These are phyloP conservation scores for Novymonas esmeraldas DNA, from an alignment of 208 protist species.

Conservation along the genomic window DNA sequence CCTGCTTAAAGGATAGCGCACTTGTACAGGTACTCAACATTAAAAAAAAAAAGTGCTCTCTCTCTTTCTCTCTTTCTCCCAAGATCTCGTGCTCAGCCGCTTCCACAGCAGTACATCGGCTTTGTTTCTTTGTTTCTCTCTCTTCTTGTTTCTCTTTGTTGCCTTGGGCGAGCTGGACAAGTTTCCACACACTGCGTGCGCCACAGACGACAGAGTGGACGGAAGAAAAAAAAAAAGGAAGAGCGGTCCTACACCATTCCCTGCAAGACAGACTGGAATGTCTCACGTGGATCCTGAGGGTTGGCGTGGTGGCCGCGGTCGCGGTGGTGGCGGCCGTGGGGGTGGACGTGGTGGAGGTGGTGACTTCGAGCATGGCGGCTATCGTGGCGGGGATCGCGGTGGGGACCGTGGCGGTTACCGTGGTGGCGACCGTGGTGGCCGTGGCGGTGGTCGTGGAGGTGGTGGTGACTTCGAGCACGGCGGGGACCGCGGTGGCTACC, in stretches of 20 bases:
- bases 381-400: not conserved
- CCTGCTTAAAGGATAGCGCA: not conserved
- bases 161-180: not conserved
- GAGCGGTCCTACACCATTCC: too few species aligned
- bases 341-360: too few species aligned
- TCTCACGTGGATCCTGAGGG: not conserved
- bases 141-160: not conserved
- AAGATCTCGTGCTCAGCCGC: too few species aligned
- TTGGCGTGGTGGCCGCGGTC: constrained; percentile 16
- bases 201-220: too few species aligned
- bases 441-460: too few species aligned
- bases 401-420: constrained; percentile 8
- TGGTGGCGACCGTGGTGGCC: too few species aligned
- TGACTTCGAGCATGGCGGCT: not conserved
- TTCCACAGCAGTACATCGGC: too few species aligned
- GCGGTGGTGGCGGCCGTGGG: too few species aligned
- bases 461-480: not conserved
- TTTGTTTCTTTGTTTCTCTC: not conserved
- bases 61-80: not conserved
- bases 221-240: too few species aligned
- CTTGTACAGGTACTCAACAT: not conserved
- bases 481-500: not conserved
- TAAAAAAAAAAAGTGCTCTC: not conserved
- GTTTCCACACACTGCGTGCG: too few species aligned
- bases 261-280: too few species aligned